A percentile compares a stretch with the other conserved stretches of the same genome.
phyloP scores from a whole-genome alignment of 2,329 filamentous ascomycete genomes.

The Aaosphaeria pasadenensis region DNA sequence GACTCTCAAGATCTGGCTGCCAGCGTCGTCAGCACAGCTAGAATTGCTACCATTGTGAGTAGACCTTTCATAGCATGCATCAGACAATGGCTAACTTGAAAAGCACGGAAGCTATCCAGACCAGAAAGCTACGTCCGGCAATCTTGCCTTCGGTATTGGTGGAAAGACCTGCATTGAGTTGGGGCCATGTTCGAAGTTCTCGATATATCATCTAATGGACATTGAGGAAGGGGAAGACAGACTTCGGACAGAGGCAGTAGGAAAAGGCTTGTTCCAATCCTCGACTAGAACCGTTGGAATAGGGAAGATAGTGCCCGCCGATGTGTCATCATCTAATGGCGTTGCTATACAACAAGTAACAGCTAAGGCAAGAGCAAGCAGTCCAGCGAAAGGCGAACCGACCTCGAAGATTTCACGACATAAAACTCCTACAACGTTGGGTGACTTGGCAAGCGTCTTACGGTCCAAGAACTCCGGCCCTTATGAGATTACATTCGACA shows the following conservation, averaged over 20 bases:
- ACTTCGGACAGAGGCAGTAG: not conserved
- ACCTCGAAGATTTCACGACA: not conserved
- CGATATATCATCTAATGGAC: slow-evolving; percentile 49
- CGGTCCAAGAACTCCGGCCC: slow-evolving; percentile 13
- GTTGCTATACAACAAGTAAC: not conserved
- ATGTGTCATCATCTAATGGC: not conserved
- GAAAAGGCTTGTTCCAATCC: slow-evolving; percentile 10
- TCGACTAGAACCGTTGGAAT: slow-evolving; percentile 6
- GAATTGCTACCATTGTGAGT: slow-evolving; percentile 28
- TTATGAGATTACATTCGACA: slow-evolving; percentile 8
- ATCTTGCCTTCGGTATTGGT: slow-evolving; percentile 48
- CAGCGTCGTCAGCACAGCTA: slow-evolving; percentile 41
- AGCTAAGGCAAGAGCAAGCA: not conserved
- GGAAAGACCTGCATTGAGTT: slow-evolving; percentile 35
- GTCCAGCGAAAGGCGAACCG: not conserved
- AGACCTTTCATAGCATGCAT: not conserved
- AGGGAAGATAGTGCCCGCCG: not conserved
- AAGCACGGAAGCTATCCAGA: slow-evolving; percentile 48
- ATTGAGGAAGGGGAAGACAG: slow-evolving; percentile 25
- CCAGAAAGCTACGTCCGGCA: slow-evolving; percentile 53
- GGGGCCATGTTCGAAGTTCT: slow-evolving; percentile 37
- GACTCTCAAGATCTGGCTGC: slow-evolving; percentile 45
- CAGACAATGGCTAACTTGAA: not conserved
- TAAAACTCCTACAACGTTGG: slow-evolving; percentile 5
- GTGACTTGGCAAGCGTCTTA: slow-evolving; percentile 13